Conservation (phyloP, 2,329 filamentous ascomycete genomes). For the Fusarium odoratissimum region DNA sequence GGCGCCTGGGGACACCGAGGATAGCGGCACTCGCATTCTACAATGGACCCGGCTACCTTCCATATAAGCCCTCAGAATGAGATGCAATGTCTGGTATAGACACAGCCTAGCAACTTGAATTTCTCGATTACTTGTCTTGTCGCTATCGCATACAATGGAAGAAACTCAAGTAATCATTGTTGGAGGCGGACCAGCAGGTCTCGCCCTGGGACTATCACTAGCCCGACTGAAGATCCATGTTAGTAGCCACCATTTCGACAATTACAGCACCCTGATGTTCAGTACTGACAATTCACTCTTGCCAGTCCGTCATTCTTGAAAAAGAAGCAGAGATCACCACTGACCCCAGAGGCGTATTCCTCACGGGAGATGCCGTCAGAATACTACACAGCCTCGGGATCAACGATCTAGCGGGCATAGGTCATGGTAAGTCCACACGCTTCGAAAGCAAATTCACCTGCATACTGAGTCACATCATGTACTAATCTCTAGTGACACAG, state of each 20-base stretch:
- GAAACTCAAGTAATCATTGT: background rate
- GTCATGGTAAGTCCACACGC: background rate
- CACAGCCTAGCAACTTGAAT: no score
- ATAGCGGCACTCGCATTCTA: background rate
- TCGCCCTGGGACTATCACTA: background rate
- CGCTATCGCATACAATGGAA: background rate
- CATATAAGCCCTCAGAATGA: background rate
- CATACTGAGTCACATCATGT: background rate
- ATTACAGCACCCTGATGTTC: fast-evolving
- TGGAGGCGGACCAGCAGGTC: background rate
- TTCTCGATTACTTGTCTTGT: no score
- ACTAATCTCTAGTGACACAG: background rate
- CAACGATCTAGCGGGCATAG: background rate
- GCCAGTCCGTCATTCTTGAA: background rate
- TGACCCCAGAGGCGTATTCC: background rate
- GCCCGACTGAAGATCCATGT: background rate
- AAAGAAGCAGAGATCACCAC: background rate
- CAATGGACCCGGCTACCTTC: background rate
- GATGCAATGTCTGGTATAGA: no score
- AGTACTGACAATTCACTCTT: background rate
- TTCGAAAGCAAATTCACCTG: fast-evolving
- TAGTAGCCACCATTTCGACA: background rate
- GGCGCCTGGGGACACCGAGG: background rate
- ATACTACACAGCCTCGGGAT: background rate
- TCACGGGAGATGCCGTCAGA: background rate